These are phyloP conservation scores for Sisymbrium irio DNA, from an alignment of 345 rosid genomes.

Conservation along the genomic window DNA sequence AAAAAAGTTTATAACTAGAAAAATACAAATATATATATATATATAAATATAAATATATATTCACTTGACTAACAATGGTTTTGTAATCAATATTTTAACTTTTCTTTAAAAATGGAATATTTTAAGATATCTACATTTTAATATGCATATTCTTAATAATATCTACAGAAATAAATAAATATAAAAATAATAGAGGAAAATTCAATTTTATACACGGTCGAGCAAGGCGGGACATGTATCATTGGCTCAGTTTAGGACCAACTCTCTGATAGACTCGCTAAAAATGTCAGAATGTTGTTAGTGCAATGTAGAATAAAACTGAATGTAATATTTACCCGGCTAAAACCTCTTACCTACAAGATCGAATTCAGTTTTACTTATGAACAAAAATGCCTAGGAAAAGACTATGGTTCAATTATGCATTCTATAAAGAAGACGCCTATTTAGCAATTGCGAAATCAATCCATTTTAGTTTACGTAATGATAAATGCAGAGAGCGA, in stretches of 20 bases:
- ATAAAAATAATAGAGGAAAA: background rate
- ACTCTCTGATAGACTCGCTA: background rate
- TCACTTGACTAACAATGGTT: background rate
- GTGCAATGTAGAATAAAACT: background rate
- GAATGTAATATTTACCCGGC: background rate
- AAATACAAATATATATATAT: background rate
- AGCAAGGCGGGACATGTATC: background rate
- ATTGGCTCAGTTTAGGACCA: background rate
- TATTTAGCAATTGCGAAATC: background rate
- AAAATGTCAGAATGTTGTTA: background rate
- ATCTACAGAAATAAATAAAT: background rate
- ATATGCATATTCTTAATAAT: background rate
- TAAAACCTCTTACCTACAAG: background rate
- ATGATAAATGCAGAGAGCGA: conserved; percentile 16
- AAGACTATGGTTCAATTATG: background rate
- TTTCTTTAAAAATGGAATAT: background rate
- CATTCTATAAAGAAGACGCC: background rate
- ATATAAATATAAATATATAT: background rate
- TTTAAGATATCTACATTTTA: background rate
- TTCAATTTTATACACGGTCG: background rate
- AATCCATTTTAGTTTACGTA: background rate
- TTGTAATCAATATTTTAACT: background rate
- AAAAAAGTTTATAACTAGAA: background rate
- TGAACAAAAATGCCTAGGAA: background rate
- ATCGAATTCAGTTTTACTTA: background rate